phyloP scores from a whole-genome alignment of 176 grass and related monocot genomes.

The Musa acuminata region DNA sequence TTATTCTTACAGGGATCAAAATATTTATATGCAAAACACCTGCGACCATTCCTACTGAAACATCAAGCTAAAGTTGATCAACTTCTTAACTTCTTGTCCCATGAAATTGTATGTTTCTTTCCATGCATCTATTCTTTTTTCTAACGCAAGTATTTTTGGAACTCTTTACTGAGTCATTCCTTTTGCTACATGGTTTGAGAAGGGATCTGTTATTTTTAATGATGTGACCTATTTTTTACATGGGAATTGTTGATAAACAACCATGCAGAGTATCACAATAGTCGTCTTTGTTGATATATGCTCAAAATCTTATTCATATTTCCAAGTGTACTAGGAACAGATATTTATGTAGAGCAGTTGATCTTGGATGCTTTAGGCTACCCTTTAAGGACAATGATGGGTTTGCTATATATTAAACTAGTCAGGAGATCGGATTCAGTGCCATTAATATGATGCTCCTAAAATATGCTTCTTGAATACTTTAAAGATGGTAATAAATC shows the following conservation, averaged over 20 bases:
- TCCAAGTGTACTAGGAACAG: background rate
- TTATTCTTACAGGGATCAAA: slow-evolving; percentile 67
- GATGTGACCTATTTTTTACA: background rate
- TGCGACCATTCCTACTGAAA: slow-evolving; percentile 63
- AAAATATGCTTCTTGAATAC: background rate
- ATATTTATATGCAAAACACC: slow-evolving; percentile 63
- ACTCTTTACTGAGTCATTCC: background rate
- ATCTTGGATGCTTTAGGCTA: background rate
- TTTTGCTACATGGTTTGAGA: background rate
- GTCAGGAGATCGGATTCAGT: background rate
- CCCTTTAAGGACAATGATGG: background rate
- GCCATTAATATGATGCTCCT: background rate
- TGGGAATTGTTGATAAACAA: background rate
- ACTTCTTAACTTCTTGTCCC: slow-evolving; percentile 48
- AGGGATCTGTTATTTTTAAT: background rate
- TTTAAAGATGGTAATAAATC: slow-evolving; percentile 2
- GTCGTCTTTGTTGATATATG: background rate
- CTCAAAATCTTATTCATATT: background rate
- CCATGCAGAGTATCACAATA: background rate
- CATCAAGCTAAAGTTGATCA: slow-evolving; percentile 85
- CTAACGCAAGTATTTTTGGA: background rate
- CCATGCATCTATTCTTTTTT: slow-evolving; percentile 4
- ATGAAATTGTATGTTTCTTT: slow-evolving; percentile 66
- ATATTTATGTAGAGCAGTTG: background rate
- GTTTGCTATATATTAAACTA: background rate